A percentile compares a stretch with the other conserved stretches of the same genome.
Conservation (phyloP, 73 alveolate species). For the Symbiodinium pilosum region DNA sequence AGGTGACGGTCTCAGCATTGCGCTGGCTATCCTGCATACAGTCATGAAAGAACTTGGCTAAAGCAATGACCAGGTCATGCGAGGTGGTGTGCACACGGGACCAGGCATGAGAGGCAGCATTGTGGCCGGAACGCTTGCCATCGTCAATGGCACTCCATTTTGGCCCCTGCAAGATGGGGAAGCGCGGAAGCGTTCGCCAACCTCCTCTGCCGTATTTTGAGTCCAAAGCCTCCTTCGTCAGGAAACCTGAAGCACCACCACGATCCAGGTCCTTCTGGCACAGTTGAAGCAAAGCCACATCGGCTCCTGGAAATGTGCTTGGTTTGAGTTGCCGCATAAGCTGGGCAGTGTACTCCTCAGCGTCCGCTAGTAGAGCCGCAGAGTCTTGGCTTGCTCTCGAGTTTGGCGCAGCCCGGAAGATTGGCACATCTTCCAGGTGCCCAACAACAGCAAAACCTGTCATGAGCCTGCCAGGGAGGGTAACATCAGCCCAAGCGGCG, state of each 20-base stretch:
- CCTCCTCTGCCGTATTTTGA: background rate
- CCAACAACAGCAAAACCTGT: background rate
- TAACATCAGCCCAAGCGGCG: background rate
- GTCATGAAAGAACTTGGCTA: background rate
- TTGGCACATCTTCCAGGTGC: background rate
- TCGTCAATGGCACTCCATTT: background rate
- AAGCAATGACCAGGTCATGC: background rate
- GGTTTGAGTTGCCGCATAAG: background rate
- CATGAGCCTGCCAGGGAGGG: background rate
- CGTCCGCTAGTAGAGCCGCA: background rate
- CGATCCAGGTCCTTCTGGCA: background rate
- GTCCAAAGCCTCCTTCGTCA: background rate
- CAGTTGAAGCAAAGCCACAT: background rate
- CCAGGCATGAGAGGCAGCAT: background rate
- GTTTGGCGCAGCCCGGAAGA: background rate
- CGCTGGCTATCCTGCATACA: background rate
- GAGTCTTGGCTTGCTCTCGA: background rate
- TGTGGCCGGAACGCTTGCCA: background rate
- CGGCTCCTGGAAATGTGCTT: background rate
- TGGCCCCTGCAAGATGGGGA: background rate
- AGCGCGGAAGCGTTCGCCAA: background rate
- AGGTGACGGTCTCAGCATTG: background rate
- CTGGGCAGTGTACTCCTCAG: background rate
- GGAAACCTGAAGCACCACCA: background rate
- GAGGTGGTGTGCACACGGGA: background rate